Conservation (phyloP, 257 asterid species). For the Forsythia viridissima region DNA sequence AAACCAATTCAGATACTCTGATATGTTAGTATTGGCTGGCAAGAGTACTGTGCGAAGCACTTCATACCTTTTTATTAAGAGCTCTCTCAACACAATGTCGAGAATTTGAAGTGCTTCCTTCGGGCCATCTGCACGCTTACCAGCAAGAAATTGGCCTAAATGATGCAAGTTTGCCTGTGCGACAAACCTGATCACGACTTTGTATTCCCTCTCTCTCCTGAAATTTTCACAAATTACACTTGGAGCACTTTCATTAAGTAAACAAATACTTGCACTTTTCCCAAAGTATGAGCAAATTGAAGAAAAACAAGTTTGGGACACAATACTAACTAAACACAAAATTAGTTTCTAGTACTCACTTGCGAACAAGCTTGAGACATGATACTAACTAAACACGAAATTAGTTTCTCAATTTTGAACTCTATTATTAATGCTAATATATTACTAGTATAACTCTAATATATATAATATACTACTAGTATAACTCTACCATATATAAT, state of each 20-base stretch:
- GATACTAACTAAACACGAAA: conserved; percentile 1
- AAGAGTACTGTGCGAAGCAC: background rate
- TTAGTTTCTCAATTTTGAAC: background rate
- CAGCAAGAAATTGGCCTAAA: conserved; percentile 92
- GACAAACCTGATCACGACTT: conserved; percentile 80
- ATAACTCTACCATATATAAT: too few species aligned
- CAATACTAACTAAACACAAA: background rate
- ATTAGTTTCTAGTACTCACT: background rate
- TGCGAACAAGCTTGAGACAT: background rate
- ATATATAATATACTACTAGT: too few species aligned
- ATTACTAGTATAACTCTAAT: too few species aligned
- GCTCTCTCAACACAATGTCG: conserved; percentile 93
- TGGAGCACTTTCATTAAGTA: background rate
- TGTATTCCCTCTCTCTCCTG: conserved; percentile 86
- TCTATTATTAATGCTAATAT: too few species aligned
- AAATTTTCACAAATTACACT: conserved; percentile 14
- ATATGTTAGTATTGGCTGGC: background rate
- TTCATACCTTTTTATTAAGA: conserved; percentile 68
- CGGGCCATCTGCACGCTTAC: conserved; percentile 91
- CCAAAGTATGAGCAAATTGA: background rate
- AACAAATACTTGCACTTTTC: background rate
- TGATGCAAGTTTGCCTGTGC: conserved; percentile 89
- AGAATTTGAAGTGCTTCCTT: conserved; percentile 94
- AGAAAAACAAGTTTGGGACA: background rate
- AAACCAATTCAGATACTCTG: background rate